phyloP scores from a whole-genome alignment of 805 yeast species.

The Cyberlindnera meyerae region DNA sequence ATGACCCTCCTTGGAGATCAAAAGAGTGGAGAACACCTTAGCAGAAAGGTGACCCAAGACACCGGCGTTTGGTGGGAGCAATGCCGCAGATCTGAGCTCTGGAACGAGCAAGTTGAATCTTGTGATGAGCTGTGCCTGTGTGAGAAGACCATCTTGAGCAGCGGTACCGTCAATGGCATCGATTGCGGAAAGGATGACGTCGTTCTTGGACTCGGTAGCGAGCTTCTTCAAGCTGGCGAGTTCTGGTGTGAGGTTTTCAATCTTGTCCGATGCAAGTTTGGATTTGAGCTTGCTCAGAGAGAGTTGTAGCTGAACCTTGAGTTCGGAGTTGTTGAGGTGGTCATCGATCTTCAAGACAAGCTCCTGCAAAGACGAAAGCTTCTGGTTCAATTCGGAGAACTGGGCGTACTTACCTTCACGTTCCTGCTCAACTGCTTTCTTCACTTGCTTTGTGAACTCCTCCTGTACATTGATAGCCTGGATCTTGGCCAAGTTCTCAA shows the following conservation, averaged over 20 bases:
- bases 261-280: slow-evolving; percentile 35
- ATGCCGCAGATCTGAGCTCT: slow-evolving; percentile 81
- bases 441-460: slow-evolving; percentile 55
- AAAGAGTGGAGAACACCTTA: slow-evolving; percentile 63
- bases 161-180: slow-evolving; percentile 42
- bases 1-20: slow-evolving; percentile 73
- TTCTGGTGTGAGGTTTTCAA: slow-evolving; percentile 29
- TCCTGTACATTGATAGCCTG: slow-evolving; percentile 65
- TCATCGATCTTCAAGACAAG: slow-evolving; percentile 40
- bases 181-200: slow-evolving; percentile 46
- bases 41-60: slow-evolving; percentile 88
- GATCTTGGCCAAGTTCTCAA: slow-evolving; percentile 65
- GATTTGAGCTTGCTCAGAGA: slow-evolving; percentile 39
- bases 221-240: slow-evolving; percentile 25
- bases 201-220: slow-evolving; percentile 37
- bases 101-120: slow-evolving; percentile 62
- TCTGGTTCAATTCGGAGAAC: slow-evolving; percentile 52
- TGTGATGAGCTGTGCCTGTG: slow-evolving; percentile 26
- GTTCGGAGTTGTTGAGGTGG: slow-evolving; percentile 34
- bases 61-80: slow-evolving; percentile 95
- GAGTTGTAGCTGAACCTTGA: slow-evolving; percentile 37
- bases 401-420: slow-evolving; percentile 75
- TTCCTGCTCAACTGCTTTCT: slow-evolving; percentile 60
- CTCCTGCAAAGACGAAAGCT: slow-evolving; percentile 51
- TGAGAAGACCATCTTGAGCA: slow-evolving; percentile 51